Evolutionary conservation across 441 rosid genomes (phyloP).

Genomic region (Flueggea neowawraea): DNA sequence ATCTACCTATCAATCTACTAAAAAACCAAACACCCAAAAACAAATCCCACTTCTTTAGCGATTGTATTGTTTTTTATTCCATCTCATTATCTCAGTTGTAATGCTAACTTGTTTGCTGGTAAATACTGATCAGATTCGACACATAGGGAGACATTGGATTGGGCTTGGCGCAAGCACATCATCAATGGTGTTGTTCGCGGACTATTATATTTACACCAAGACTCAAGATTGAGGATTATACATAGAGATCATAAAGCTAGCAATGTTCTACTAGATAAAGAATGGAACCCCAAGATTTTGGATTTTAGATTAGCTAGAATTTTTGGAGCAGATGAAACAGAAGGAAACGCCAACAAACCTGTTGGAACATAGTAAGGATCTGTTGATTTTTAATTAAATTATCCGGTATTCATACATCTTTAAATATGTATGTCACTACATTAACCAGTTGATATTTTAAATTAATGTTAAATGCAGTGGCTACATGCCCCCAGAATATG

Average conservation of each 20-base stretch:
- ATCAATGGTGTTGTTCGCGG: conserved; percentile 39
- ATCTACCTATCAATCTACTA: too few species aligned
- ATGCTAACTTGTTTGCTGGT: background rate
- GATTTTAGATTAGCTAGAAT: conserved; percentile 48
- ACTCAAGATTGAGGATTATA: conserved; percentile 35
- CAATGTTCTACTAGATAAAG: conserved; percentile 32
- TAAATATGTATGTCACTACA: background rate
- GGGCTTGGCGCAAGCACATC: conserved; percentile 27
- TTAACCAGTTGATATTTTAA: too few species aligned
- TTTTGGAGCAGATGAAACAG: conserved; percentile 29
- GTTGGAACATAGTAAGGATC: conserved; percentile 43
- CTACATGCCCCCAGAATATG: conserved; percentile 40
- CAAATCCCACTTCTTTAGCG: too few species aligned
- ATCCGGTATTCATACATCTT: too few species aligned
- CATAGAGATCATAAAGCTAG: conserved; percentile 40
- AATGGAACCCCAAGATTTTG: conserved; percentile 46
- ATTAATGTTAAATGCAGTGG: conserved; percentile 11
- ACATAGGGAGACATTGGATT: conserved; percentile 13
- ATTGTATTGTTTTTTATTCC: too few species aligned
- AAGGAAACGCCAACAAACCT: conserved; percentile 26
- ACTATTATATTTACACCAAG: conserved; percentile 45
- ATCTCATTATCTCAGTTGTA: too few species aligned
- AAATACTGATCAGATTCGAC: conserved; percentile 13
- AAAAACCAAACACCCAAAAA: too few species aligned
- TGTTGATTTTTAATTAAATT: background rate